Evolutionary conservation across 768 basidiomycete genomes (phyloP).

Genomic region (Lentinula detonsa): DNA sequence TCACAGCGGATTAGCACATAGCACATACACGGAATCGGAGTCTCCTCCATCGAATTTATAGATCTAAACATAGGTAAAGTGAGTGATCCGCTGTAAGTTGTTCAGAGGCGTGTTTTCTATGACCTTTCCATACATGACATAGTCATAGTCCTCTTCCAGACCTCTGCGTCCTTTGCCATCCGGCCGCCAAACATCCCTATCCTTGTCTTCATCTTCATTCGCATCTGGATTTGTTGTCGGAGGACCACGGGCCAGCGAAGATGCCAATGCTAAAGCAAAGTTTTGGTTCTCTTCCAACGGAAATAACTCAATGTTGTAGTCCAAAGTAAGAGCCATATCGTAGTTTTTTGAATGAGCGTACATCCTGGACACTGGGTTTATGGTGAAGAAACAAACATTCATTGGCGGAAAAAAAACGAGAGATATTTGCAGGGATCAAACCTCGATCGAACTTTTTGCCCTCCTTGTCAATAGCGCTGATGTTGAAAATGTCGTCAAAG

Average conservation of each 20-base stretch:
- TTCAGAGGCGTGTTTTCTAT: constrained; percentile 10
- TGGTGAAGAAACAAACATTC: constrained; percentile 1
- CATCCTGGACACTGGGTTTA: constrained; percentile 75
- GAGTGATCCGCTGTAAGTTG: neutral
- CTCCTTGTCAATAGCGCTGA: constrained; percentile 80
- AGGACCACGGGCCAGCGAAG: constrained; percentile 62
- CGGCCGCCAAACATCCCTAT: constrained; percentile 77
- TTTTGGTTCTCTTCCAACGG: constrained; percentile 61
- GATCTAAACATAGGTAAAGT: constrained; percentile 44
- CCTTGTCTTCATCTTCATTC: constrained; percentile 62
- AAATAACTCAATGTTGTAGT: constrained; percentile 91
- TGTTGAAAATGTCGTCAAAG: constrained; percentile 91
- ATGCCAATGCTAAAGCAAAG: constrained; percentile 83
- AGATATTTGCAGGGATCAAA: constrained; percentile 26
- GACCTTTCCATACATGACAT: constrained; percentile 99
- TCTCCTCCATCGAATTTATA: constrained; percentile 94
- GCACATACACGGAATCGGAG: constrained; percentile 76
- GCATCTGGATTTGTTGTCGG: constrained; percentile 42
- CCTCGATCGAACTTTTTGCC: constrained; percentile 99
- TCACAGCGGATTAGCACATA: neutral
- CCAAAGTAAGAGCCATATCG: constrained; percentile 88
- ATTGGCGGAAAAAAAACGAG: neutral
- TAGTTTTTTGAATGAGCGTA: constrained; percentile 87
- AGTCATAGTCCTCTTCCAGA: constrained; percentile 94
- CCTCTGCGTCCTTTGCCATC: constrained; percentile 77